Evolutionary conservation across 257 asterid species (phyloP).

Genomic region (Fraxinus americana): DNA sequence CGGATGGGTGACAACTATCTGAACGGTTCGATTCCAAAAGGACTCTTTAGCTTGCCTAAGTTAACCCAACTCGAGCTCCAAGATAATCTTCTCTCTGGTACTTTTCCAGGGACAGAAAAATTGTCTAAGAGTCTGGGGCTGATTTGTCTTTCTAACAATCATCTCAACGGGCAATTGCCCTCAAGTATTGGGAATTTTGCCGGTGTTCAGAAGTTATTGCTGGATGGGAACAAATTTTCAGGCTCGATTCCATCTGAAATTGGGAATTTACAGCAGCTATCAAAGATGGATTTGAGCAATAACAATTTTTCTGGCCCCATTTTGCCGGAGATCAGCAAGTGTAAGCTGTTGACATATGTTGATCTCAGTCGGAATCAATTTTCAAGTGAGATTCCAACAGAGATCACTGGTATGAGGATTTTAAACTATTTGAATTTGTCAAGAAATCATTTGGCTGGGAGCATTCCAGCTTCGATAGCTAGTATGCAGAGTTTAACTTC

Average conservation of each 20-base stretch:
- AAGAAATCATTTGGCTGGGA: constrained; percentile 68
- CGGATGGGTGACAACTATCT: constrained; percentile 90
- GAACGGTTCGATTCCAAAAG: constrained; percentile 81
- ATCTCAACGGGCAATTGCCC: constrained; percentile 73
- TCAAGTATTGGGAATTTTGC: constrained; percentile 75
- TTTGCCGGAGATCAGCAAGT: constrained; percentile 72
- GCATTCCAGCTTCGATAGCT: constrained; percentile 74
- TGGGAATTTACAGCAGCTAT: constrained; percentile 83
- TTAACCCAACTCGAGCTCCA: constrained; percentile 87
- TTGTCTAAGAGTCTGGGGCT: constrained; percentile 63
- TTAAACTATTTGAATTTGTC: constrained; percentile 86
- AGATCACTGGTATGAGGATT: constrained; percentile 83
- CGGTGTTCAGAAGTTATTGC: constrained; percentile 84
- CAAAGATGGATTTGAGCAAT: constrained; percentile 87
- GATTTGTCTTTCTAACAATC: constrained; percentile 84
- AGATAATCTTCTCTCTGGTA: constrained; percentile 73
- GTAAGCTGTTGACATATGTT: constrained; percentile 76
- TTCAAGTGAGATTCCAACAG: constrained; percentile 78
- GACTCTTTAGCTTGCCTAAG: constrained; percentile 69
- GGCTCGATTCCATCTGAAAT: constrained; percentile 77
- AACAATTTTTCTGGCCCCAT: constrained; percentile 68
- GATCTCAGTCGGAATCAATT: constrained; percentile 86
- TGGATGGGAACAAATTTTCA: constrained; percentile 84
- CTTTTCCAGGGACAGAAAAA: constrained; percentile 54
- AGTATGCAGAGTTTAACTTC: constrained; percentile 93